Percentiles rank a stretch among this genome's conserved stretches.
Conservation (phyloP, 1,284 basidiomycete genomes). For the Sutorius eximius region DNA sequence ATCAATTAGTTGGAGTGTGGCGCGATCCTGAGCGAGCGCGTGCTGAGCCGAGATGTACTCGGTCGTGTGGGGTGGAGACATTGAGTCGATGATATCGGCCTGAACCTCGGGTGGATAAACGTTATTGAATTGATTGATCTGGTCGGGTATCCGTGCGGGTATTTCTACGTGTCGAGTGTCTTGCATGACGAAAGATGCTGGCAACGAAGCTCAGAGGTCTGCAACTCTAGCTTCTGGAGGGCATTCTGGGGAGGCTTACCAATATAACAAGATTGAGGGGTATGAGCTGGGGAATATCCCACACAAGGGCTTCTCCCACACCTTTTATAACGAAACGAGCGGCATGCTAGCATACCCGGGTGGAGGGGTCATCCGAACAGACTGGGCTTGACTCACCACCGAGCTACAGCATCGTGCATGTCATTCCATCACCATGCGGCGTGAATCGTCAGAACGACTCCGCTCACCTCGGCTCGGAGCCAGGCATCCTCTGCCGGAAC, state of each 20-base stretch:
- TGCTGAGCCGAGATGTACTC: slow-evolving; percentile 18
- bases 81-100: slow-evolving; percentile 22
- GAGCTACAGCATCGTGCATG: background rate
- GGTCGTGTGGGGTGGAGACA: slow-evolving; percentile 20
- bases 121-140: background rate
- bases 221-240: background rate
- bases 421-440: background rate
- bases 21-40: slow-evolving; percentile 16
- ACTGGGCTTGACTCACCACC: slow-evolving; percentile 17
- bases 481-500: background rate
- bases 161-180: background rate
- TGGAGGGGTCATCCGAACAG: background rate
- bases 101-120: background rate
- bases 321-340: slow-evolving; percentile 11
- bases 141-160: background rate
- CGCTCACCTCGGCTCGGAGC: background rate
- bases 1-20: slow-evolving; percentile 15
- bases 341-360: background rate
- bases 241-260: slow-evolving; percentile 11
- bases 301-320: background rate
- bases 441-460: slow-evolving; percentile 8
- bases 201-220: background rate
- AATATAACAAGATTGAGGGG: background rate
- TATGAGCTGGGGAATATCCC: background rate
- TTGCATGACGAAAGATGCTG: slow-evolving; percentile 8